Evolutionary conservation across 2,329 filamentous ascomycete species (phyloP), one percentile per base, ranked within the genome.

Genomic region (Capronia coronata): DNA sequence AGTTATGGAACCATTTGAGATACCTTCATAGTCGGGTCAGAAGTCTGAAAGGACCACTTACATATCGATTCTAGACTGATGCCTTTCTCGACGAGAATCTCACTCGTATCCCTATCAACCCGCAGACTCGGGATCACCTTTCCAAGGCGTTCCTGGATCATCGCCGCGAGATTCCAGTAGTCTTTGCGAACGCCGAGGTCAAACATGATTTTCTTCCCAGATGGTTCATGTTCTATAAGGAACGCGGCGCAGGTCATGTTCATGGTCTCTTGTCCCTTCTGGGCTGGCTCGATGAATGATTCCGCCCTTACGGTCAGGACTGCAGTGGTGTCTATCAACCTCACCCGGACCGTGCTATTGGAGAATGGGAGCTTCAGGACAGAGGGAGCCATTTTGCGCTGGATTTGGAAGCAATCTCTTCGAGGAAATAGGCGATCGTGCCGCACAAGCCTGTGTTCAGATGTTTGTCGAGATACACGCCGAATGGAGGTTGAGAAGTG

Each of bases 171-270:
- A 40, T 56, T 63, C 43, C 63, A 53, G 34, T 57, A 63, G 30
- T 65, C 64, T 21, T 62, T 64, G 41, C 62, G 62, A 10, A 66
- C 54, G 2, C 64, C 63, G 3, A 68, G 57, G 41, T 68, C 65
- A 48, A 65, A 67, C 40, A 62, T 51, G 25, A 62, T 18, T 18
- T 51, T 53, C 8, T 38, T 32, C 7, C 43, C 43, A 10, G 51
- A 49, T 1, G 51, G 22, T 13, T 38, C 47, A 37, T 54, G 51
- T 21, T 55, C 49, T 23, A 57, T 43, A 21, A 57, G 42, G 40
- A 55, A 57, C 4, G 55, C 51, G 3, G 29, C 47, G 25, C 42
- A 42, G 5, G 45, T 51, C 21, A 54, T 22, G 21, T 54, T 54
- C n/a, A 54, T 19, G 3, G 43, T 4, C n/a, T 54, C 52, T 21